Percentiles rank a stretch among this genome's conserved stretches.
phyloP scores from a whole-genome alignment of 345 rosid species.

The Erodium maritimum region DNA sequence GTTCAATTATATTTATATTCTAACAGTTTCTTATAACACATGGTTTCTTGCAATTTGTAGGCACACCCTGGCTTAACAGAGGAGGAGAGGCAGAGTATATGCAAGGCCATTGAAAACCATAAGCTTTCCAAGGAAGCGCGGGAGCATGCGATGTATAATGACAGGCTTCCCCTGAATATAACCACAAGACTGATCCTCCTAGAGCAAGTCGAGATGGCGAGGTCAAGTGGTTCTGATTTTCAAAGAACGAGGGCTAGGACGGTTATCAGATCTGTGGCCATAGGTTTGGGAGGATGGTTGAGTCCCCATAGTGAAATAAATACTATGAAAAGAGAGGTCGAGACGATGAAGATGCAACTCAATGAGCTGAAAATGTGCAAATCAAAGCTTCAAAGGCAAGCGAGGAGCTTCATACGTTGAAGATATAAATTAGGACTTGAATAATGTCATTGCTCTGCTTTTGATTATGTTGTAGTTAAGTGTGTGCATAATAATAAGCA shows the following conservation, averaged over 20 bases:
- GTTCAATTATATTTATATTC: too few species aligned
- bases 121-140: constrained; percentile 39
- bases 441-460: too few species aligned
- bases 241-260: constrained; percentile 23
- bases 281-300: constrained; percentile 12
- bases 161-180: constrained; percentile 24
- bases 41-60: too few species aligned
- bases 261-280: constrained; percentile 10
- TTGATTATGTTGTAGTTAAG: too few species aligned
- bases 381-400: constrained; percentile 32
- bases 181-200: constrained; percentile 24
- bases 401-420: constrained; percentile 13
- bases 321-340: constrained; percentile 41
- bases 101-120: constrained; percentile 33
- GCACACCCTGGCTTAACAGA: constrained; percentile 34
- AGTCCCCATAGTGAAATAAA: constrained; percentile 24
- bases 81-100: constrained; percentile 31
- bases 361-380: constrained; percentile 35
- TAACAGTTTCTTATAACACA: too few species aligned
- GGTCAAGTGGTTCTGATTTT: constrained; percentile 14
- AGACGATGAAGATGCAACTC: constrained; percentile 37
- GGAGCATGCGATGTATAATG: constrained; percentile 30
- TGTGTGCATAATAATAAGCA: too few species aligned
- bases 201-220: constrained; percentile 34
- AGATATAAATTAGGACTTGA: not conserved